Percentiles rank a stretch among this genome's conserved stretches.
Conservation (phyloP, 2,329 filamentous ascomycete species). For the Aspergillus pseudotamarii region DNA sequence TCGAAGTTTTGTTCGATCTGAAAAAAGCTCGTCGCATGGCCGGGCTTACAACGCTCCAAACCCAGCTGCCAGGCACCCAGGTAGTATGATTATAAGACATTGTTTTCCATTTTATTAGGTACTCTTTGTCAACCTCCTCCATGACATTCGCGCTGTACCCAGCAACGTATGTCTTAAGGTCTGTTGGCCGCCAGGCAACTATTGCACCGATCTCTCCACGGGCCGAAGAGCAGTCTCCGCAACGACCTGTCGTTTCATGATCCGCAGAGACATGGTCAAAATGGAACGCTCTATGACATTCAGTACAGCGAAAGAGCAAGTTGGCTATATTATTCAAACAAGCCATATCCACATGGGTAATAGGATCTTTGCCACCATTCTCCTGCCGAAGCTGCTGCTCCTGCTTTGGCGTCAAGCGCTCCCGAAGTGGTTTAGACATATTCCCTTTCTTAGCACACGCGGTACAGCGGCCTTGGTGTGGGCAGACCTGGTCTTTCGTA, state of each 20-base stretch:
- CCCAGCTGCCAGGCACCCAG: conserved; percentile 91
- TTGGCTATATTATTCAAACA: conserved; percentile 75
- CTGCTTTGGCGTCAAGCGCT: conserved; percentile 71
- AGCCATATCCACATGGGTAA: conserved; percentile 62
- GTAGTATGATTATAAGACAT: conserved; percentile 78
- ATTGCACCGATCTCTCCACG: conserved; percentile 72
- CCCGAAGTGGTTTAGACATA: conserved; percentile 75
- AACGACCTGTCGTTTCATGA: conserved; percentile 62
- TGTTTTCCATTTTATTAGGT: conserved; percentile 84
- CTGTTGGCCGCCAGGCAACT: conserved; percentile 81
- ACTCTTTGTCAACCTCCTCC: conserved; percentile 82
- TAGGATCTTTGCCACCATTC: conserved; percentile 77
- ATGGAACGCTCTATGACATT: conserved; percentile 80
- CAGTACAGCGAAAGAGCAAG: conserved; percentile 79
- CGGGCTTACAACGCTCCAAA: conserved; percentile 68
- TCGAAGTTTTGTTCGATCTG: conserved; percentile 64
- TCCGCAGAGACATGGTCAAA: conserved; percentile 73
- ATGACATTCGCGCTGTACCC: conserved; percentile 59
- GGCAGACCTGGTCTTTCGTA: conserved; percentile 70
- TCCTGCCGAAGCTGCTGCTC: conserved; percentile 82
- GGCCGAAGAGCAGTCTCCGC: conserved; percentile 71
- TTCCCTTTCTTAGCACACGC: conserved; percentile 66
- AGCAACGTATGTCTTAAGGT: conserved; percentile 58
- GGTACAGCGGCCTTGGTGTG: conserved; percentile 72
- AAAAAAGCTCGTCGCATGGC: conserved; percentile 74